phyloP scores from a whole-genome alignment of 2,329 filamentous ascomycete species.

The Ophiostoma sp. region DNA sequence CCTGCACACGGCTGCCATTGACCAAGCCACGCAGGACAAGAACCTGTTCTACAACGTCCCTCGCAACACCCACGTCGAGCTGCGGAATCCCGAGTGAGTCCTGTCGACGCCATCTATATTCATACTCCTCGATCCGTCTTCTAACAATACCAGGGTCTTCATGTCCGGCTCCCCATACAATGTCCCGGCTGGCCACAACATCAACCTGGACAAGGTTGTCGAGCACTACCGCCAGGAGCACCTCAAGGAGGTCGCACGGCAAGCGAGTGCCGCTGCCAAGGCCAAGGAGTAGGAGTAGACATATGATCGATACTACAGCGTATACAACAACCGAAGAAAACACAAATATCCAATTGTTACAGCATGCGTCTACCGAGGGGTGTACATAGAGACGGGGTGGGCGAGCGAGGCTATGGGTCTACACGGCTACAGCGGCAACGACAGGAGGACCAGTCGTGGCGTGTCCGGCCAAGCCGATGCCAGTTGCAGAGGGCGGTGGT shows the following conservation, averaged over 20 bases:
- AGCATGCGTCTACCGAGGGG: neutral
- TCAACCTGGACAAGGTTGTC: conserved; percentile 51
- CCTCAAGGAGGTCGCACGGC: conserved; percentile 49
- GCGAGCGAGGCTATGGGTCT: neutral
- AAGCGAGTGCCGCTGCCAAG: conserved; percentile 30
- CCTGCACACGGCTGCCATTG: conserved; percentile 46
- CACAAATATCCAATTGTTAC: neutral
- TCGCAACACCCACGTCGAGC: conserved; percentile 45
- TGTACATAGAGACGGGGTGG: neutral
- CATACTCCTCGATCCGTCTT: neutral
- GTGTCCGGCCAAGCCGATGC: neutral
- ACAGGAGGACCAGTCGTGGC: neutral
- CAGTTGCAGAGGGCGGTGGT: neutral
- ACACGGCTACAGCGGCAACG: neutral
- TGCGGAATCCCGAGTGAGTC: conserved; percentile 55
- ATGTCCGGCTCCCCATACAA: conserved; percentile 47
- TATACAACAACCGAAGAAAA: neutral
- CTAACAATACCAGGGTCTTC: conserved; percentile 39
- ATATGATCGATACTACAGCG: neutral
- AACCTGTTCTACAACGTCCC: conserved; percentile 47
- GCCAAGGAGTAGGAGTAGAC: conserved; percentile 34
- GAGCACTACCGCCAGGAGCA: conserved; percentile 54
- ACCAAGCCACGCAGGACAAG: conserved; percentile 54
- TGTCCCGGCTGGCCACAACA: conserved; percentile 50
- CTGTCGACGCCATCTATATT: neutral